Evolutionary conservation across 768 basidiomycete species (phyloP), one percentile per base, ranked within the genome.

Genomic region (Calvatia gigantea): DNA sequence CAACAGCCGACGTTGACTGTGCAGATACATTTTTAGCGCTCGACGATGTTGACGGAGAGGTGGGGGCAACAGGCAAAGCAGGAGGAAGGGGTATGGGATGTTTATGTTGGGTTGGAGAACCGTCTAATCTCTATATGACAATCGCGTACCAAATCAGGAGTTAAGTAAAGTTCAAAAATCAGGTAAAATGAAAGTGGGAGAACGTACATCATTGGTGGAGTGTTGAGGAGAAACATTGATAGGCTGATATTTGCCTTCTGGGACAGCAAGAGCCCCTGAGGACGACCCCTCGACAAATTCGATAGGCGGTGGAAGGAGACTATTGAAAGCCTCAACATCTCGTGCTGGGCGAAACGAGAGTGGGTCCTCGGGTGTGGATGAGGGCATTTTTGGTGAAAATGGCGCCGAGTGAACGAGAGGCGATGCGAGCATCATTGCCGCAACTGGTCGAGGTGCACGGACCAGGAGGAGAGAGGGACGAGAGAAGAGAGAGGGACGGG

Each of bases 241-340:
- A 25, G 91, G 86, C 60, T 89, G 83, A 66, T 91, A 93, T 68
- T 86, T 90, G 39, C 84, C 84, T 62, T 88, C 87, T 23, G 81
- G 80, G 4, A 88, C 78, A 42, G 85, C 85, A 31, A 91, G 71
- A 12, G 84, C 73, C 2, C 89, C 89, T 41, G 89, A 84, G 12
- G 90, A 91, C 2, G 90, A 91, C 19, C 90, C 90, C 67, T 92
- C 90, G 48, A 91, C 73, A 51, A 92, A 92, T 67, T 92, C 90
- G 57, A 92, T 78, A 15, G 86, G 82, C n/a, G 87, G 87, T 3
- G 87, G 86, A 33, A 89, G 80, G n/a, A 89, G 76, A 60, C 75
- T 86, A 61, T 87, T 89, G 75, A 90, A 91, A 3, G 84, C 74
- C 57, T 89, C 87, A 58, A 86, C 66, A 66, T 91, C 87, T 65